Conservation (phyloP, 225 moss, liverwort and hornwort species). For the Ulota crispa region DNA sequence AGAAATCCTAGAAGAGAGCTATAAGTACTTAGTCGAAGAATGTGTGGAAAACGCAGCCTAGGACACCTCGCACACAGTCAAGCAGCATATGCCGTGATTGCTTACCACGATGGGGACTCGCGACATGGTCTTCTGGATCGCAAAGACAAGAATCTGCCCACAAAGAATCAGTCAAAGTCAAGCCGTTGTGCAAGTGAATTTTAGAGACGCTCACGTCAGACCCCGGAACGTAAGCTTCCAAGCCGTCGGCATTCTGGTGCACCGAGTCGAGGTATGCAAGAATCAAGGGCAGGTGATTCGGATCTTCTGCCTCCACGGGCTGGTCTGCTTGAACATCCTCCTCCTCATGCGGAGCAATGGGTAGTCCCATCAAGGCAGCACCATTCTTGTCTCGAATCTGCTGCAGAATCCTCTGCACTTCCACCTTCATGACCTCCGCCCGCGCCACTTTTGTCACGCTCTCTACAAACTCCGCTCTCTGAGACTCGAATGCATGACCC, state of each 20-base stretch:
- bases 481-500: not conserved
- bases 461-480: not conserved
- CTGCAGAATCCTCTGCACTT: constrained; percentile 14
- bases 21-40: not conserved
- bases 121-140: not conserved
- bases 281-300: not conserved
- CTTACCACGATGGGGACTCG: constrained; percentile 1
- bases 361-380: not conserved
- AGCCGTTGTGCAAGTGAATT: not conserved
- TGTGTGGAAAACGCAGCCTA: too few species aligned
- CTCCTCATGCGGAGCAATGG: not conserved
- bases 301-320: not conserved
- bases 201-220: not conserved
- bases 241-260: not conserved
- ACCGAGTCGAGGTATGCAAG: not conserved
- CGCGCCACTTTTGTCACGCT: not conserved
- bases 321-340: not conserved
- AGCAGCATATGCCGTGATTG: not conserved
- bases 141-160: not conserved
- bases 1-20: not conserved
- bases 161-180: not conserved
- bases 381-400: not conserved
- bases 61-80: not conserved
- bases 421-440: not conserved
- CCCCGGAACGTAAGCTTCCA: constrained; percentile 1